Conservation (phyloP, 2,329 filamentous ascomycete species). For the Pseudohalonectria lignicola region DNA sequence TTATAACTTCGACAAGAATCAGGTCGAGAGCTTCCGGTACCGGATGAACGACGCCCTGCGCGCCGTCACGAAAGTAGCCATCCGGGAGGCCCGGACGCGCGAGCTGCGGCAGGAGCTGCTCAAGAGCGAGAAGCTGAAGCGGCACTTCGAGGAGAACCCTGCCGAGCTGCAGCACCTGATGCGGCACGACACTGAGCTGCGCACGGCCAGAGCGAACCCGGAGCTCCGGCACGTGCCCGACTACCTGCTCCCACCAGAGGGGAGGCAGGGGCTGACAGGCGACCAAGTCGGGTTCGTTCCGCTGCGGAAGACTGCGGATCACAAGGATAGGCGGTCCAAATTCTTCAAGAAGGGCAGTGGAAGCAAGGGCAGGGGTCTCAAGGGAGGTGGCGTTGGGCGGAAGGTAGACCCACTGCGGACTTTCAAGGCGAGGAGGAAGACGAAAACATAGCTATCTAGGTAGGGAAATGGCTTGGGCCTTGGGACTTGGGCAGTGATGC, state of each 20-base stretch:
- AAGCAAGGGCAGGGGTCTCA: slow-evolving; percentile 18
- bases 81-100: slow-evolving; percentile 79
- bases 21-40: slow-evolving; percentile 89
- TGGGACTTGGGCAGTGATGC: too few relatives aligned
- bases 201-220: slow-evolving; percentile 71
- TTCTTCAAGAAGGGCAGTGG: slow-evolving; percentile 31
- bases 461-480: too few relatives aligned
- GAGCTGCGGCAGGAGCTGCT: slow-evolving; percentile 84
- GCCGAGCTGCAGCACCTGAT: slow-evolving; percentile 77
- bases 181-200: slow-evolving; percentile 79
- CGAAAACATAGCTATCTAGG: too few relatives aligned
- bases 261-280: slow-evolving; percentile 54
- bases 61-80: slow-evolving; percentile 78
- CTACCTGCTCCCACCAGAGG: slow-evolving; percentile 73
- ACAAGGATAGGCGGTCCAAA: slow-evolving; percentile 35
- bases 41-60: slow-evolving; percentile 87
- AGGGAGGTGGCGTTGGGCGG: slow-evolving; percentile 24
- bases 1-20: slow-evolving; percentile 90
- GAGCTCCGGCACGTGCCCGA: slow-evolving; percentile 93
- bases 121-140: slow-evolving; percentile 86
- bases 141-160: slow-evolving; percentile 96
- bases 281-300: slow-evolving; percentile 70
- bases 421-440: slow-evolving; percentile 57
- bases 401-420: slow-evolving; percentile 81
- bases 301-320: slow-evolving; percentile 38